These are phyloP conservation scores for Schwanniomyces etchellsii DNA, from an alignment of 1,139 yeast species.

Conservation along the genomic window DNA sequence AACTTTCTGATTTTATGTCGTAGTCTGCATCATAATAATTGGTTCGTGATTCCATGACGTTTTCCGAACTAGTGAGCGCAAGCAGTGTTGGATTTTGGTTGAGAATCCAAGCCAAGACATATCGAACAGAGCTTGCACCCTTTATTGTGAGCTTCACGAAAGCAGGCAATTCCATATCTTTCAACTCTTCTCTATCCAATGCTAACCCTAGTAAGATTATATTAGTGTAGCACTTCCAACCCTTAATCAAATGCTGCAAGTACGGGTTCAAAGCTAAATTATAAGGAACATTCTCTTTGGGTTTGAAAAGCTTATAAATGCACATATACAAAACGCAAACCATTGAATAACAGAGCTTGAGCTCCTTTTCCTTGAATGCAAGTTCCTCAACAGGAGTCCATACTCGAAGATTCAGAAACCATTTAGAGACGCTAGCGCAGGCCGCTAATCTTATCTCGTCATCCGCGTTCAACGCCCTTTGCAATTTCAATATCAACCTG, in stretches of 20 bases:
- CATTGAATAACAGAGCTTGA: slow-evolving; percentile 49
- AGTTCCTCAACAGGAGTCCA: slow-evolving; percentile 52
- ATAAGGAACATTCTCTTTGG: slow-evolving; percentile 19
- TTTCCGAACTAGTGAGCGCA: slow-evolving; percentile 9
- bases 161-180: slow-evolving; percentile 40
- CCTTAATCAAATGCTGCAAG: slow-evolving; percentile 44
- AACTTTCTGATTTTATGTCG: slow-evolving; percentile 51
- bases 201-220: slow-evolving; percentile 54
- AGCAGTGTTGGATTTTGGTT: slow-evolving; percentile 39
- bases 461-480: slow-evolving; percentile 36
- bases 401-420: slow-evolving; percentile 33
- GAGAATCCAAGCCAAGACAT: slow-evolving; percentile 54
- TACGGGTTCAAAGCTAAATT: slow-evolving; percentile 56
- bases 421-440: slow-evolving; percentile 39
- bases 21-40: slow-evolving; percentile 24
- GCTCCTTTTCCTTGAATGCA: slow-evolving; percentile 17
- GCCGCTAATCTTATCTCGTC: slow-evolving; percentile 42
- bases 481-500: slow-evolving; percentile 35
- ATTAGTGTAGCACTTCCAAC: slow-evolving; percentile 63
- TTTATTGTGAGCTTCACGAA: slow-evolving; percentile 48
- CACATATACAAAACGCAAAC: slow-evolving; percentile 45
- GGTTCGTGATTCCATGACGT: slow-evolving; percentile 4
- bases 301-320: slow-evolving; percentile 45
- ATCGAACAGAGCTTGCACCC: slow-evolving; percentile 60
- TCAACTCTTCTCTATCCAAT: slow-evolving; percentile 55